Evolutionary conservation across 2,329 filamentous ascomycete species (phyloP).

Genomic region (Lachnellula arida): DNA sequence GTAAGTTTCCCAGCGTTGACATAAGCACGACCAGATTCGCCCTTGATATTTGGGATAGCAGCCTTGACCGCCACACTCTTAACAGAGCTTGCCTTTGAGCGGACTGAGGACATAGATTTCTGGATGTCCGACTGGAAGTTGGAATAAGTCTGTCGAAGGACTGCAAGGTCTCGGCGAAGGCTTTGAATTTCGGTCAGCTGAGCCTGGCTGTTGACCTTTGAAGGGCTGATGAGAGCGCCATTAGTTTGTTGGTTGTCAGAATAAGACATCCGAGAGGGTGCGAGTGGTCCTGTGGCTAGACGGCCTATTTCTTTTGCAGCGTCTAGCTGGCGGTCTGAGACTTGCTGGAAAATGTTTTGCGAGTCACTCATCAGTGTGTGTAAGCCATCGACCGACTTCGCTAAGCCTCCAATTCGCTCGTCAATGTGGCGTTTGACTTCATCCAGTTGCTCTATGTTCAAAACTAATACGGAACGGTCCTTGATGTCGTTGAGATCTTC

Average conservation of each 20-base stretch:
- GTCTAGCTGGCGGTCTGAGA: conserved; percentile 88
- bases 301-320: conserved; percentile 79
- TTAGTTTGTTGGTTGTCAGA: conserved; percentile 21
- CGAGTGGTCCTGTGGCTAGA: conserved; percentile 23
- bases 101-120: conserved; percentile 78
- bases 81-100: conserved; percentile 74
- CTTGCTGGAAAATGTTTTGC: conserved; percentile 72
- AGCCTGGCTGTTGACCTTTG: conserved; percentile 38
- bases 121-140: conserved; percentile 86
- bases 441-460: conserved; percentile 89
- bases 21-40: conserved; percentile 77
- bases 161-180: conserved; percentile 81
- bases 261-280: conserved; percentile 27
- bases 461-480: conserved; percentile 87
- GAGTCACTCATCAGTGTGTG: conserved; percentile 82
- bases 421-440: conserved; percentile 97
- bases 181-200: conserved; percentile 76
- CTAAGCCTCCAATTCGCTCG: conserved; percentile 77
- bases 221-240: conserved; percentile 26
- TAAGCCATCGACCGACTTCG: conserved; percentile 78
- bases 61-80: conserved; percentile 71
- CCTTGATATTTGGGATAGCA: conserved; percentile 65
- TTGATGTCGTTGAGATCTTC: conserved; percentile 92
- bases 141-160: conserved; percentile 88
- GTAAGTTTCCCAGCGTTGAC: conserved; percentile 84